These are phyloP conservation scores for Lasiodiplodia gonubiensis DNA, from an alignment of 2,329 filamentous ascomycete species.

Conservation along the genomic window DNA sequence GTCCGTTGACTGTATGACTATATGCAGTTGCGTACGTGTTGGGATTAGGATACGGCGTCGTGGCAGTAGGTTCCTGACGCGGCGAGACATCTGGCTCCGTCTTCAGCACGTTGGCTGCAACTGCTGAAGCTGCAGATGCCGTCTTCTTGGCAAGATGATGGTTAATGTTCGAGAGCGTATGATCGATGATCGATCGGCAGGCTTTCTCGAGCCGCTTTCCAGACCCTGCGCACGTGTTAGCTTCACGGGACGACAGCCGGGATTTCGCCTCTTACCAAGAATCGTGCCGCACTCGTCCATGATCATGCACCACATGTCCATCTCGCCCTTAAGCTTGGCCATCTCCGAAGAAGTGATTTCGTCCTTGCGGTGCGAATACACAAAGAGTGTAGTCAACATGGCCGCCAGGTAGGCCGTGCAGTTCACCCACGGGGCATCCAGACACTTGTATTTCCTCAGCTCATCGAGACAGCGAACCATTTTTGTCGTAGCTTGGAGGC, in stretches of 20 bases:
- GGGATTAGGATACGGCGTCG: conserved; percentile 28
- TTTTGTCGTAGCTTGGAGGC: conserved; percentile 68
- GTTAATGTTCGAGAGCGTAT: conserved; percentile 55
- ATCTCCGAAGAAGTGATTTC: conserved; percentile 65
- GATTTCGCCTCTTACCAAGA: conserved; percentile 62
- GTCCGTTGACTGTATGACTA: background rate
- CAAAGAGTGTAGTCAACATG: conserved; percentile 74
- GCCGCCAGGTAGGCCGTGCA: conserved; percentile 74
- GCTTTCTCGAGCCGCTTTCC: conserved; percentile 55
- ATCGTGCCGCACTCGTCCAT: conserved; percentile 69
- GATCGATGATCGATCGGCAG: conserved; percentile 56
- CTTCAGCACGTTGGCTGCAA: conserved; percentile 31
- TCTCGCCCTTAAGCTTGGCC: conserved; percentile 66
- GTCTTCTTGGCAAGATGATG: conserved; percentile 51
- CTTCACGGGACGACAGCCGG: background rate
- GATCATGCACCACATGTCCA: conserved; percentile 72
- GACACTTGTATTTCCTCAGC: conserved; percentile 67
- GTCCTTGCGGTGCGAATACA: conserved; percentile 70
- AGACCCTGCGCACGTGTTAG: conserved; percentile 46
- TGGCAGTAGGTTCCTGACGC: conserved; percentile 32
- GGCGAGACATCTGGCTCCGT: conserved; percentile 36
- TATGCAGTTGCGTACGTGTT: conserved; percentile 22
- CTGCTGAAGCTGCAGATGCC: conserved; percentile 51
- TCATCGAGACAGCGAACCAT: conserved; percentile 66
- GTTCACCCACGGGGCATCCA: conserved; percentile 82